phyloP scores from a whole-genome alignment of 768 basidiomycete genomes.

The Tulasnella sp. region DNA sequence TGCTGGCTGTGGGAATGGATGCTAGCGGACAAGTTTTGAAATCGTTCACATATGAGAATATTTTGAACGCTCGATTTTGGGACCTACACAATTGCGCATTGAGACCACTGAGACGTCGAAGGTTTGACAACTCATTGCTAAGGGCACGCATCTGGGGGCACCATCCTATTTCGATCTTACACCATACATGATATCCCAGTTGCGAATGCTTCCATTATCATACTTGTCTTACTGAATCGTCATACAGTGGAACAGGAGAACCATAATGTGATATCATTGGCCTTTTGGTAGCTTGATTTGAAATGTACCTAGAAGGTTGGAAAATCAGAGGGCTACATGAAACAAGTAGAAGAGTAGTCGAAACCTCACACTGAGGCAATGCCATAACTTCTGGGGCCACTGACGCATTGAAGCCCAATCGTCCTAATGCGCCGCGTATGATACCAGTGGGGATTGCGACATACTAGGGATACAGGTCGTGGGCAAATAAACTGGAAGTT shows the following conservation, averaged over 20 bases:
- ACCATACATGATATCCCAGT: too few relatives aligned
- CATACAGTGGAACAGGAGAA: not conserved
- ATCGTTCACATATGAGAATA: too few relatives aligned
- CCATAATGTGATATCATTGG: not conserved
- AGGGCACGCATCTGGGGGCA: too few relatives aligned
- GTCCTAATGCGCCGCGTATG: constrained; percentile 67
- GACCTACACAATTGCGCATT: too few relatives aligned
- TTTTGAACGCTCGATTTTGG: too few relatives aligned
- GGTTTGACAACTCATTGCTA: too few relatives aligned
- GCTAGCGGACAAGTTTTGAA: too few relatives aligned
- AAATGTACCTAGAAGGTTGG: constrained; percentile 50
- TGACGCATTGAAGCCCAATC: constrained; percentile 64
- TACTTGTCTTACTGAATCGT: too few relatives aligned
- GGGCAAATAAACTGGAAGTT: not conserved
- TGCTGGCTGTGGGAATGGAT: too few relatives aligned
- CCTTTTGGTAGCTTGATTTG: constrained; percentile 69
- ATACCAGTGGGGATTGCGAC: constrained; percentile 73
- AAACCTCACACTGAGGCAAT: constrained; percentile 69
- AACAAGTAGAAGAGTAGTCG: not conserved
- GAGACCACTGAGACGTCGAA: too few relatives aligned
- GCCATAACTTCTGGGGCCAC: constrained; percentile 70
- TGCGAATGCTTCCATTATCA: too few relatives aligned
- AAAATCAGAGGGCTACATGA: not conserved
- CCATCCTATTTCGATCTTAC: too few relatives aligned
- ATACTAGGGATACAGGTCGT: constrained; percentile 40